phyloP scores from a whole-genome alignment of 176 grass and related monocot species.

The maize (Zea mays) region Zm-B73-REFERENCE-NAM-5.0 NC_050097.1:18388501-18389000 shows the following conservation, averaged over 20 bases:
- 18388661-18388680: not conserved
- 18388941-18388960: not conserved
- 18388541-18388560: slow-evolving; percentile 91
- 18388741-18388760: not conserved
- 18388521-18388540: slow-evolving; percentile 93
- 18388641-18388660: not conserved
- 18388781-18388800: not conserved
- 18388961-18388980: not conserved
- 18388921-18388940: not conserved
- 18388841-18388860: not conserved
- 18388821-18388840: not conserved
- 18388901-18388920: not conserved
- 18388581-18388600: slow-evolving; percentile 99
- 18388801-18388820: not conserved
- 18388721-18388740: not conserved
- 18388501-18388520: not conserved
- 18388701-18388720: not conserved
- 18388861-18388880: not conserved
- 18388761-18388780: not conserved
- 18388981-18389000: not conserved
- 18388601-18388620: not conserved
- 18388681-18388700: not conserved
- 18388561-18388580: slow-evolving; percentile 81
- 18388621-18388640: slow-evolving; percentile 9
- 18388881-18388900: not conserved